Evolutionary conservation across 192 early-diverging fungal genomes (phyloP), one percentile per base, ranked within the genome.

Genomic region (Kappamyces sp.): DNA sequence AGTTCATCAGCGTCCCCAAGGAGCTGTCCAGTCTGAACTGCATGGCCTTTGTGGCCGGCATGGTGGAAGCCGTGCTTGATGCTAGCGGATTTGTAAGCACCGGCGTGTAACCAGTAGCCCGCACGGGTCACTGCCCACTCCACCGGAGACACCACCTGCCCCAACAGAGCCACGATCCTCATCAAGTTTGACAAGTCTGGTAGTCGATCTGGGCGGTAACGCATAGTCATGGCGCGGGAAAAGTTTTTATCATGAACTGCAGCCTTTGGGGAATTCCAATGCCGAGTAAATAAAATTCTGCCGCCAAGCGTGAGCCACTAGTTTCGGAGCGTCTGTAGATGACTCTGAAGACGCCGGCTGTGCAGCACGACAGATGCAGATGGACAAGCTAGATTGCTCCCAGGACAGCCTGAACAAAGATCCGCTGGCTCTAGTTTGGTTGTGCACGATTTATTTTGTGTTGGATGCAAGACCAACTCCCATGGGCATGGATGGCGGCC

Each of bases 1-100:
- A 86, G 67, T 98, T 88, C 69, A 92, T 99, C 41, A 92, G 92
- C 4, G 86, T 94, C 4, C 97, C 97, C 2, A 89, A 87, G 61
- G 97, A 99, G 66, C 77, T 94, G 64, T 82, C 92, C 23, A 84
- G 87, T 36, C 84, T 99, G 37, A 96, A 92, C 69, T 89, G 90
- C 4, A 90, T 89, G 40, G 94, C 97, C 3, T 99, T 94, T 66
- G 76, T 96, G 55, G 94, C 91, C 41, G 97, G 97, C 5, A 86
- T 99, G 48, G 89, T 99, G 1, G 97, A 98, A 69, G 93, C 94
- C 3, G 86, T 94, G 13, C 76, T 94, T 55, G 89, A 92, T 61
- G 88, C 90, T 40, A 86, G 82, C 48, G 90, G 91, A 69, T 96
- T 96, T 63, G 91, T 91, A 78, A 75, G 86, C 65, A 13, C 13